Evolutionary conservation across 2,329 filamentous ascomycete species (phyloP).

Genomic region (Podosphaera xanthii): DNA sequence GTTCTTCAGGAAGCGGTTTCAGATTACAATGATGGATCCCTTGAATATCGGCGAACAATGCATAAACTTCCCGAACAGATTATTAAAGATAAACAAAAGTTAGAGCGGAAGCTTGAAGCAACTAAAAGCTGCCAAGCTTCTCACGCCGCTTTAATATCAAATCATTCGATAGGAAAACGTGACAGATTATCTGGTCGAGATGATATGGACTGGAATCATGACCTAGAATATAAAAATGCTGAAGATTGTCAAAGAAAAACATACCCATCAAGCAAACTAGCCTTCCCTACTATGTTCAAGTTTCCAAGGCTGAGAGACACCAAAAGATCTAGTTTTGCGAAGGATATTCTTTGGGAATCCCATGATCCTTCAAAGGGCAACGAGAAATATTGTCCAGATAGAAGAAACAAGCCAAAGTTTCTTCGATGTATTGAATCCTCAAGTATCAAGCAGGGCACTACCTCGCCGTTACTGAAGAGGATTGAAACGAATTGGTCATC

Average conservation of each 20-base stretch:
- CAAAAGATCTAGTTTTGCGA: conserved; percentile 10
- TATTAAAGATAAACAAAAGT: conserved; percentile 19
- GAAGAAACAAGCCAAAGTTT: conserved; percentile 17
- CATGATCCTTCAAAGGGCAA: conserved; percentile 7
- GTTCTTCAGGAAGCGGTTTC: conserved; percentile 29
- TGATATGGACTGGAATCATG: conserved; percentile 21
- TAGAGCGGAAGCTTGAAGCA: too few relatives aligned
- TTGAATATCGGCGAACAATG: conserved; percentile 19
- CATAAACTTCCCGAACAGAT: conserved; percentile 24
- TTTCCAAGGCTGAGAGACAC: conserved; percentile 2
- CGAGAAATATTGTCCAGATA: conserved; percentile 26
- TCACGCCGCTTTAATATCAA: neutral
- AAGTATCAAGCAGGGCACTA: conserved; percentile 6
- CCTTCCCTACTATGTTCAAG: conserved; percentile 14
- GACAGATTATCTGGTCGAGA: conserved; percentile 14
- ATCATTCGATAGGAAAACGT: neutral
- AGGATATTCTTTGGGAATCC: conserved; percentile 8
- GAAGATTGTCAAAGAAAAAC: conserved; percentile 11
- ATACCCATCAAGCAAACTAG: conserved; percentile 15
- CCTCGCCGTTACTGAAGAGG: conserved; percentile 19
- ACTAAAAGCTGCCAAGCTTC: too few relatives aligned
- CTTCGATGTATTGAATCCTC: conserved; percentile 17
- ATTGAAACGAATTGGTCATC: conserved; percentile 28
- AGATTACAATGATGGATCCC: conserved; percentile 29
- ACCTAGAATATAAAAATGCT: conserved; percentile 19